Base-by-base conservation (phyloP, 129 eudicot species). In the Flaveria trinervia region DNA sequence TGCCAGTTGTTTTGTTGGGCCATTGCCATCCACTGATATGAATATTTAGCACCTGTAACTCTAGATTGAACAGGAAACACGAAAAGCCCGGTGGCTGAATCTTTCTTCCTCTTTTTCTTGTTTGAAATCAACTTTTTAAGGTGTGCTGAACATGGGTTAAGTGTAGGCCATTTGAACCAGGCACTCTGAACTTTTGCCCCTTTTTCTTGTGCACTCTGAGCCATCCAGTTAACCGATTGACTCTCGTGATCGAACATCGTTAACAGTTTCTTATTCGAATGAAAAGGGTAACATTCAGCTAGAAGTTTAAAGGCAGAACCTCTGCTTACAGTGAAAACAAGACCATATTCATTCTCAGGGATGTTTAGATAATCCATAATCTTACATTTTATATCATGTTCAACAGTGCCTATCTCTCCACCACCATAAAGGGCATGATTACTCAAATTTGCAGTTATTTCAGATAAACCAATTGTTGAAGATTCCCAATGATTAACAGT, bases 1-100 rank as follows among this genome's bases (percentile, higher is more conserved):
- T 88, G 92, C 92, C 92, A 88, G 54, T 85, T 88, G 74, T 88
- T 82, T 68, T 88, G 92, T 75, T 88, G 92, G 14, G 92, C 92
- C 65, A 85, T 56, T 5, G 89, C 84, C 92, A 88, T 88, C 92
- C 92, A 88, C 43, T 88, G 92, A 66, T 88, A 88, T 6, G 92
- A 88, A 75, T 88, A 88, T 65, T 88, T 88, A 22, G 92, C 78
- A 26, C 92, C 92, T 5, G 92, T 88, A 48, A 88, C 92, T 72
- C 92, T 75, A 45, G 92, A 88, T 55, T 88, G 92, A 75, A 85
- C 92, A 13, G 92, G 92, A 73, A 88, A 88, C 73, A 81, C 92
- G 23, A 88, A 88, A 64, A 88, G 89, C 17, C 92, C 92, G 4
- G 74, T 60, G 1, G 89, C 86, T 2, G 89, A 77, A 77, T 84